A percentile compares a stretch with the other conserved stretches of the same genome.
Evolutionary conservation across 1,284 basidiomycete species (phyloP).

Genomic region (Porodaedalea pini): DNA sequence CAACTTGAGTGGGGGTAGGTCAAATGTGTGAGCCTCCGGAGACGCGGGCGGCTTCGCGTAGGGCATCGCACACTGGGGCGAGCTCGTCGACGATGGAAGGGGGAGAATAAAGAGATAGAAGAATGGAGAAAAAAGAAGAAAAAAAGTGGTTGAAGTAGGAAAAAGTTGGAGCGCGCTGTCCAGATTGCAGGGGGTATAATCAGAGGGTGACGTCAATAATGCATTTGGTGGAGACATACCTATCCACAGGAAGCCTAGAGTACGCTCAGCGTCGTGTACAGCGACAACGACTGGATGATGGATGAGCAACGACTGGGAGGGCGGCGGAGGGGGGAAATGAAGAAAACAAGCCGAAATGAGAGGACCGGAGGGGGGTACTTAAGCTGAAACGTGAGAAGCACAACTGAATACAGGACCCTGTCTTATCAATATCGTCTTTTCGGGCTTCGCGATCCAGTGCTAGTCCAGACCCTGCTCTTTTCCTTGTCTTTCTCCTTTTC

Average conservation of each 20-base stretch:
- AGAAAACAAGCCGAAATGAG: neutral
- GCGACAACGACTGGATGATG: neutral
- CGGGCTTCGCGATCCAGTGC: neutral
- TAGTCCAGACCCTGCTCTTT: neutral
- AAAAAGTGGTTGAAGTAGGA: neutral
- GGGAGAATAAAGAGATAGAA: neutral
- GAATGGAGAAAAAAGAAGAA: neutral
- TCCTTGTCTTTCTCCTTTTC: neutral
- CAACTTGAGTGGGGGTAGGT: slow-evolving; percentile 27
- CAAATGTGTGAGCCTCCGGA: slow-evolving; percentile 23
- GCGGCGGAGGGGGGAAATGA: slow-evolving; percentile 1
- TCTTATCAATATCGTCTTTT: neutral
- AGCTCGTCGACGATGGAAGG: neutral
- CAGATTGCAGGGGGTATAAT: neutral
- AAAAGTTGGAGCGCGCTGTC: neutral
- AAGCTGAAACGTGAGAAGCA: slow-evolving; percentile 14
- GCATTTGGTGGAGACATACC: neutral
- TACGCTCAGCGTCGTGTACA: slow-evolving; percentile 8
- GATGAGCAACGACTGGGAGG: slow-evolving; percentile 11
- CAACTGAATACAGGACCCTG: slow-evolving; percentile 2
- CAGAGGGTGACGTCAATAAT: neutral
- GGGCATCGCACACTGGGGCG: slow-evolving; percentile 14
- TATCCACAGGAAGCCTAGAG: neutral
- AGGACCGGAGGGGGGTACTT: slow-evolving; percentile 6
- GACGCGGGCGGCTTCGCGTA: slow-evolving; percentile 19